These are phyloP conservation scores for Tirmania nivea DNA, from an alignment of 495 filamentous ascomycete species.

Conservation along the genomic window DNA sequence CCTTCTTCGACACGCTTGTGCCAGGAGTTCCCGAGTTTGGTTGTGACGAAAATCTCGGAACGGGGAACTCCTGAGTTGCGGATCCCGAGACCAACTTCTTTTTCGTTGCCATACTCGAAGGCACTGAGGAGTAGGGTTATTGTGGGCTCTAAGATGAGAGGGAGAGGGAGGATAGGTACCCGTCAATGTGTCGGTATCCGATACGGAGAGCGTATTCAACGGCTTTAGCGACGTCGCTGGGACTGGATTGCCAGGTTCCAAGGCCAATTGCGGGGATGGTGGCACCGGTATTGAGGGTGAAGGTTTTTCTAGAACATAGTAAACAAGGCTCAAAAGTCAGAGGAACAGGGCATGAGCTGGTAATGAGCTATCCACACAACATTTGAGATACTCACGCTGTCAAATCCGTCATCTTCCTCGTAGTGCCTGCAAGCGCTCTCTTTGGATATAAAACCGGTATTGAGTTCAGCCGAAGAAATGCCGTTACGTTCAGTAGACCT, in stretches of 20 bases:
- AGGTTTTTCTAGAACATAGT: conserved; percentile 27
- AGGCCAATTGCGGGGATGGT: conserved; percentile 65
- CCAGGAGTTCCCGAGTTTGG: conserved; percentile 69
- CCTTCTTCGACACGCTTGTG: conserved; percentile 47
- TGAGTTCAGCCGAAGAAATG: too few relatives aligned
- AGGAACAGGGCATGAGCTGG: too few relatives aligned
- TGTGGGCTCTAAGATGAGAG: not conserved
- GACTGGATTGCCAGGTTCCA: conserved; percentile 59
- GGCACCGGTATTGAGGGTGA: conserved; percentile 57
- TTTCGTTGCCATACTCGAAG: conserved; percentile 68
- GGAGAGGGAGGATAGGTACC: conserved; percentile 19
- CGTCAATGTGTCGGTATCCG: conserved; percentile 54
- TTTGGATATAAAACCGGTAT: too few relatives aligned
- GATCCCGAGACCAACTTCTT: conserved; percentile 61
- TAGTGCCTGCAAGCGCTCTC: too few relatives aligned
- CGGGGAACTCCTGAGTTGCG: conserved; percentile 59
- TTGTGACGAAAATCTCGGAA: conserved; percentile 65
- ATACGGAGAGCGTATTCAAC: conserved; percentile 53
- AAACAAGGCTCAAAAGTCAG: too few relatives aligned
- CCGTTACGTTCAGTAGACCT: too few relatives aligned
- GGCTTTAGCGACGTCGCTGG: conserved; percentile 39
- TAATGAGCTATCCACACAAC: too few relatives aligned
- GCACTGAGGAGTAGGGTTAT: conserved; percentile 36
- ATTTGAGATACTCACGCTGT: too few relatives aligned
- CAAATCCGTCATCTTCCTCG: too few relatives aligned